Evolutionary conservation across 1,139 yeast genomes (phyloP).

Genomic region (Torulaspora pretoriensis): DNA sequence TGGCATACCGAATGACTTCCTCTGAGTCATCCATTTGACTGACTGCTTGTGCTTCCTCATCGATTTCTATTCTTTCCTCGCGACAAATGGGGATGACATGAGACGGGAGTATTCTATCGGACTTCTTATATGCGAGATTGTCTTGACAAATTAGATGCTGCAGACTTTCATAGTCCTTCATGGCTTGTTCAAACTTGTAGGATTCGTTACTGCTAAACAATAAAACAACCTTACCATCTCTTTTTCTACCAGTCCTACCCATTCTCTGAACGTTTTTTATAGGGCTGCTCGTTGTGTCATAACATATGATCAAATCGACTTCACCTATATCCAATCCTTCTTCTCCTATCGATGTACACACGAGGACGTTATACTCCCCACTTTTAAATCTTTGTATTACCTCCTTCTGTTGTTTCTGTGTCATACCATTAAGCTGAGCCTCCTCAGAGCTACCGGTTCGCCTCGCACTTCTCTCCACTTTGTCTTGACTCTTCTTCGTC

Average conservation of each 20-base stretch:
- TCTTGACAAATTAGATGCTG: slow-evolving; percentile 51
- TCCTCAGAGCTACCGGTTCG: slow-evolving; percentile 43
- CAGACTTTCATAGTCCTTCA: slow-evolving; percentile 76
- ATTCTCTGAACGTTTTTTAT: slow-evolving; percentile 90
- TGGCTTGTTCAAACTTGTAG: slow-evolving; percentile 73
- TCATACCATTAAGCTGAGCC: slow-evolving; percentile 52
- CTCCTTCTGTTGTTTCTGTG: slow-evolving; percentile 66
- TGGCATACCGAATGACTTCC: slow-evolving; percentile 62
- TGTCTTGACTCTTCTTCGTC: slow-evolving; percentile 31
- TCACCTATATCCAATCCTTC: slow-evolving; percentile 98
- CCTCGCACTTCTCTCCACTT: slow-evolving; percentile 36
- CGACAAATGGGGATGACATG: slow-evolving; percentile 52
- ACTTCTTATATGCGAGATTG: slow-evolving; percentile 42
- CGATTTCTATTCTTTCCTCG: slow-evolving; percentile 56
- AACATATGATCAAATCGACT: slow-evolving; percentile 88
- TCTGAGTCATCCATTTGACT: slow-evolving; percentile 59
- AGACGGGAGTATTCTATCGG: slow-evolving; percentile 65
- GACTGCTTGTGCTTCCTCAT: slow-evolving; percentile 61
- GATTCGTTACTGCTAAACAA: slow-evolving; percentile 78
- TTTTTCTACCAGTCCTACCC: slow-evolving; percentile 97
- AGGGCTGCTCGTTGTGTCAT: slow-evolving; percentile 90
- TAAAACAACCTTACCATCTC: slow-evolving; percentile 81
- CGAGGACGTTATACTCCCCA: slow-evolving; percentile 72
- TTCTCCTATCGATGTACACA: slow-evolving; percentile 97
- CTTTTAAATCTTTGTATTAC: slow-evolving; percentile 66